A percentile compares a stretch with the other conserved stretches of the same genome.
Conservation (phyloP, 208 protist genomes). For the Strigomonas culicis region DNA sequence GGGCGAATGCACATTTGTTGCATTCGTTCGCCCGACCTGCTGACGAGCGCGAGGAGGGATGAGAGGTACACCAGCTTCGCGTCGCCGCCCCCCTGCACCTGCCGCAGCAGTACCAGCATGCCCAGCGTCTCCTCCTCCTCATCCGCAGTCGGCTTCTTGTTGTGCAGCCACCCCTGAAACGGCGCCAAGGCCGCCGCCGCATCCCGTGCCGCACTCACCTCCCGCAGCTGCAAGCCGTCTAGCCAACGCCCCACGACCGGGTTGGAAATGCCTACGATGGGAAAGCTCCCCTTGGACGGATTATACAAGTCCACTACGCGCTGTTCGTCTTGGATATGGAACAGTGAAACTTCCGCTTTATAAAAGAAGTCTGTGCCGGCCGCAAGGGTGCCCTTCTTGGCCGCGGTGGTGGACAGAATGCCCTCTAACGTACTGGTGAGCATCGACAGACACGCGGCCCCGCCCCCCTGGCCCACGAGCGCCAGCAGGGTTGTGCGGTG, state of each 20-base stretch:
- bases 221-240: constrained; percentile 15
- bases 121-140: constrained; percentile 18
- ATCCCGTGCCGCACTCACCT: constrained; percentile 3
- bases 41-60: constrained; percentile 22
- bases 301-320: neutral
- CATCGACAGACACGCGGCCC: neutral
- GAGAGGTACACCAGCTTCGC: constrained; percentile 14
- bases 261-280: constrained; percentile 12
- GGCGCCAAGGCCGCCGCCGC: constrained; percentile 10
- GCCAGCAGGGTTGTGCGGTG: constrained; percentile 7
- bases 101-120: constrained; percentile 19
- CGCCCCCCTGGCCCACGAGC: too few relatives aligned
- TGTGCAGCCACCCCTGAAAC: constrained; percentile 23
- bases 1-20: constrained; percentile 6
- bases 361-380: neutral
- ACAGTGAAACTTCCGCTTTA: too few relatives aligned
- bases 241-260: constrained; percentile 24
- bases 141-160: constrained; percentile 8
- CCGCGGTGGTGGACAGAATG: neutral
- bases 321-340: neutral
- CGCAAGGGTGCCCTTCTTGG: neutral
- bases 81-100: neutral
- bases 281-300: too few relatives aligned
- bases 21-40: constrained; percentile 3
- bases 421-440: neutral